Conservation (phyloP, 805 yeast genomes). For the Myxozyma neotropica region DNA sequence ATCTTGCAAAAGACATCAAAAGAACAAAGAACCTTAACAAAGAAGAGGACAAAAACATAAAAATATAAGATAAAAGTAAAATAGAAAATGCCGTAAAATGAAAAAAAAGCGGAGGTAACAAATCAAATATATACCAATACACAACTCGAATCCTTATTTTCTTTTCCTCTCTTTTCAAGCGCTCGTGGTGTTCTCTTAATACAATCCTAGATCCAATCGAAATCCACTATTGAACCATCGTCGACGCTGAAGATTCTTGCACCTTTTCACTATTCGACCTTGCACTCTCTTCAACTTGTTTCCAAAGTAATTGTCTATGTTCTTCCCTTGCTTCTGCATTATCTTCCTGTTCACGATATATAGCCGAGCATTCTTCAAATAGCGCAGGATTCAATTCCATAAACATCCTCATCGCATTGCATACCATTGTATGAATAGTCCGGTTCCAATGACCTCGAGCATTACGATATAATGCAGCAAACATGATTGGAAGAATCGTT, state of each 20-base stretch:
- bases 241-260: not conserved
- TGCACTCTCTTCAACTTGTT: conserved; percentile 59
- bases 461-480: conserved; percentile 84
- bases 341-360: conserved; percentile 25
- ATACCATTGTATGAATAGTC: conserved; percentile 87
- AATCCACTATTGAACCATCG: not conserved
- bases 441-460: conserved; percentile 88
- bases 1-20: not conserved
- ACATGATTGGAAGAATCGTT: conserved; percentile 87
- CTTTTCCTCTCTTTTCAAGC: not conserved
- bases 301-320: conserved; percentile 62
- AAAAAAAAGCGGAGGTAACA: conserved; percentile 1
- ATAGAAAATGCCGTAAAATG: not conserved
- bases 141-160: too few relatives aligned
- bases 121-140: not conserved
- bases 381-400: conserved; percentile 89
- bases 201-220: not conserved
- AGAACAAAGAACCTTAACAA: not conserved
- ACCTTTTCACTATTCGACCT: conserved; percentile 18
- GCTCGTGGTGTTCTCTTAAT: too few relatives aligned
- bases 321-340: conserved; percentile 47
- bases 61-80: not conserved
- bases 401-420: conserved; percentile 85
- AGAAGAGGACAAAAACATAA: not conserved
- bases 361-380: conserved; percentile 91